Evolutionary conservation across 345 rosid species (phyloP).

Genomic region (Eucalyptus urophylla): DNA sequence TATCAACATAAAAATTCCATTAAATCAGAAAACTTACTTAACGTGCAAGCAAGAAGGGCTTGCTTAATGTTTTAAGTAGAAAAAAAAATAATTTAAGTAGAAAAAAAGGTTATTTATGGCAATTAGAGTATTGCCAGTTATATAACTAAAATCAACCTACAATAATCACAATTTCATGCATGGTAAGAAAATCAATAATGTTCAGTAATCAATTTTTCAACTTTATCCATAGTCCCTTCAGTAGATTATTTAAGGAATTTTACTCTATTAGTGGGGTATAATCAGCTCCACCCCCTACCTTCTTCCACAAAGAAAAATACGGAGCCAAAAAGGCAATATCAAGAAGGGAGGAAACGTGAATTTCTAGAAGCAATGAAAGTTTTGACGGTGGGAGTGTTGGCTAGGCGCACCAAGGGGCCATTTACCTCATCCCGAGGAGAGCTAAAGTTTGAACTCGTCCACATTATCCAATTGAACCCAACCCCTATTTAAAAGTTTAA

Average conservation of each 20-base stretch:
- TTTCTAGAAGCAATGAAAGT: background rate
- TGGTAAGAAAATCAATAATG: background rate
- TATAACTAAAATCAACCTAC: background rate
- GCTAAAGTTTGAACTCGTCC: background rate
- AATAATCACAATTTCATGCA: background rate
- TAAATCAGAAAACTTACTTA: background rate
- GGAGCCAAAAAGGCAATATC: background rate
- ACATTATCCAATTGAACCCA: background rate
- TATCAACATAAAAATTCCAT: background rate
- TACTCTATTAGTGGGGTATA: background rate
- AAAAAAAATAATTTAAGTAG: no score
- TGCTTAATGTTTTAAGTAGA: background rate
- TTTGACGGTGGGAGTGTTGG: background rate
- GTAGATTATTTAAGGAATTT: background rate
- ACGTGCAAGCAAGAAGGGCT: background rate
- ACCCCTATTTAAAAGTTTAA: background rate
- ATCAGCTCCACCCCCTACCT: background rate
- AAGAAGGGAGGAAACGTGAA: background rate
- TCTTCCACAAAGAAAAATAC: background rate
- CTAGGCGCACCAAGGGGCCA: background rate
- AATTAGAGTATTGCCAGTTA: background rate
- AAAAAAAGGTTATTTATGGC: background rate
- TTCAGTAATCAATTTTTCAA: background rate
- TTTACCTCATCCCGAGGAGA: background rate
- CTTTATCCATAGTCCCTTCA: background rate